Evolutionary conservation across 2,329 filamentous ascomycete genomes (phyloP), one percentile per base, ranked within the genome.

Genomic region (Pseudogymnoascus sp.): DNA sequence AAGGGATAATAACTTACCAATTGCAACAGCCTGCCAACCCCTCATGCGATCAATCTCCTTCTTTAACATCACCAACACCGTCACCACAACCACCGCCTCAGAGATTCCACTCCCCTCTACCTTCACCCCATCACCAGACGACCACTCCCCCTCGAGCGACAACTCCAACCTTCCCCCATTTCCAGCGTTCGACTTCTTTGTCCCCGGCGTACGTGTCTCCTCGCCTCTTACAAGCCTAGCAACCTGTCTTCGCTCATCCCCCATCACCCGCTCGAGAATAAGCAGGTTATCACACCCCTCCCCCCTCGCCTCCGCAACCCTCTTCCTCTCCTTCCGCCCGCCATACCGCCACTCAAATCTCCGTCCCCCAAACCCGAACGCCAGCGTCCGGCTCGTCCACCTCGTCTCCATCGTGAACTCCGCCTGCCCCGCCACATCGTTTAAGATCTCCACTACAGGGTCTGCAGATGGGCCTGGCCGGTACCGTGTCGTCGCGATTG

Each of bases 11-110:
- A 55, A 55, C 45, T 11, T 33, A 55, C 45, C 74, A 61, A 84
- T 76, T 3, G 77, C 72, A 62, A 78, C 77, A 49, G 78, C 72
- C 75, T 87, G 82, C 59, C 80, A 72, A 64, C 76, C 69, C 63
- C 82, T 76, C 66, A 82, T 75, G 42, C 45, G 16, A 70, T 88
- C 85, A 59, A 85, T 75, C 76, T 88, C 86, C 72, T 82, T 84
- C 79, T 88, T 87, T 66, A 88, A 70, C 84, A 88, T 85, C 14
- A 80, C 72, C 62, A 88, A 67, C 63, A 80, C 84, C 14, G 81
- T 85, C 45, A 80, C 78, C 16, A 87, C 77, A 8, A 82, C 76
- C 19, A 87, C 84, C n/a, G 78, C 74, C 67, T 83, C 76, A 12
- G 74, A 74, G 63, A 81, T 71, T 67, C 82, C 72, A 22, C 67